Evolutionary conservation across 345 rosid species (phyloP).

Genomic region (Mallotus nudiflorus): DNA sequence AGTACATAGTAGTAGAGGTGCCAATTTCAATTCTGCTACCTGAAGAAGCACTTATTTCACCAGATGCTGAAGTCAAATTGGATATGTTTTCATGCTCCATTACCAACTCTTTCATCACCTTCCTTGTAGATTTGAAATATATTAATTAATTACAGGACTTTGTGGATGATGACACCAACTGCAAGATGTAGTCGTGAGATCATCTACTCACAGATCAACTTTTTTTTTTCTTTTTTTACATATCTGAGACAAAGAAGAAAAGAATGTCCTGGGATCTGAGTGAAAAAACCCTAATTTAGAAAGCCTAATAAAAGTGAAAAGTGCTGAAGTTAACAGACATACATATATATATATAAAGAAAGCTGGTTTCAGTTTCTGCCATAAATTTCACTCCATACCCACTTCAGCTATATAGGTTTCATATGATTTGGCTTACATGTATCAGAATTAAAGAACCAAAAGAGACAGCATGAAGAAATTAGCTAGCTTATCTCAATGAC

Average conservation of each 20-base stretch:
- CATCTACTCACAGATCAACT: constrained; percentile 7
- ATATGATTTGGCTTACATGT: neutral
- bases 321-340: constrained; percentile 22
- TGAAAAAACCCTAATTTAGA: constrained; percentile 47
- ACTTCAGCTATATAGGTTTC: neutral
- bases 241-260: constrained; percentile 18
- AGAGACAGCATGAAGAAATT: neutral
- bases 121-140: neutral
- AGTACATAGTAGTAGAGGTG: constrained; percentile 23
- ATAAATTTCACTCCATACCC: neutral
- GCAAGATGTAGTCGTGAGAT: constrained; percentile 21
- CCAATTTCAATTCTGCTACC: constrained; percentile 42
- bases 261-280: constrained; percentile 27
- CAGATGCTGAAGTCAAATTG: constrained; percentile 68
- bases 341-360: neutral
- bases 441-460: neutral
- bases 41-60: constrained; percentile 66
- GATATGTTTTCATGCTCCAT: constrained; percentile 56
- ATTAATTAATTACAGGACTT: neutral
- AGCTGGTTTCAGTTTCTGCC: constrained; percentile 1
- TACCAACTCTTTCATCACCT: constrained; percentile 36
- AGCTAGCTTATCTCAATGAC: neutral
- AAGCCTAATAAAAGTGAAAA: constrained; percentile 33
- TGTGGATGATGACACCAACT: constrained; percentile 23
- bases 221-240: neutral